Base-by-base conservation (phyloP, 2,329 filamentous ascomycete species). In the Pseudogymnoascus sp. region DNA sequence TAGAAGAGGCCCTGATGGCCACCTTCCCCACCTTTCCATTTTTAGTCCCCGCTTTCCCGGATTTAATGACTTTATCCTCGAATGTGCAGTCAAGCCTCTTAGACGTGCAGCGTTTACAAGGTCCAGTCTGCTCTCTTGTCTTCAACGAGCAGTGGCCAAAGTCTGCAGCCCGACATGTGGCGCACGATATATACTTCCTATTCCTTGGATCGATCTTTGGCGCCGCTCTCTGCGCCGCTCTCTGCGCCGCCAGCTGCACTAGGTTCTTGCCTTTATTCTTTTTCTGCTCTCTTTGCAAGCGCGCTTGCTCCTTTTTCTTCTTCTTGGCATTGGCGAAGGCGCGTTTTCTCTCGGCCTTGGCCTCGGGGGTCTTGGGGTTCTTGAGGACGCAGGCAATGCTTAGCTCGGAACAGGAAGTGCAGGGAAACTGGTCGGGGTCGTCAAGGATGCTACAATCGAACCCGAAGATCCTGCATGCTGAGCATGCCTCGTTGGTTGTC, bases 331-430 rank as follows among this genome's bases (percentile, higher is more conserved):
- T 68, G 70, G 3, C 40, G 36, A 7, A 63, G 46, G 7, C 66
- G 61, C 21, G 65, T 68, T 1, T 34, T 38, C 18, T 71, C 69
- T 63, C 69, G 70, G 5, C 63, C 37, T n/a, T 65, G 38, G 42
- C 71, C n/a, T 63, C 62, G 43, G 69, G 70, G 11, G 66, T 49
- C 8, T 65, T 31, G 0, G 69, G 69, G 1, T 66, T 64, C 2
- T 64, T 14, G 18, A 72, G 69, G 7, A 71, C 63, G 49, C 68
- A 72, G 14, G 67, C 65, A 7, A 63, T 31, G 1, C 62, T 61
- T 0, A 62, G 65, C 36, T 72, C 70, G 3, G 66, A 59, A 36
- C 71, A 72, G 11, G 62, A 63, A 18, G 65, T 62, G 62, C 71
- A 72, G 1, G 70, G 71, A 40, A 68, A 72, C 5, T 62, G 56